Evolutionary conservation across 352 stramenopile genomes (phyloP), one percentile per base, ranked within the genome.

Genomic region (Plasmopara halstedii): DNA sequence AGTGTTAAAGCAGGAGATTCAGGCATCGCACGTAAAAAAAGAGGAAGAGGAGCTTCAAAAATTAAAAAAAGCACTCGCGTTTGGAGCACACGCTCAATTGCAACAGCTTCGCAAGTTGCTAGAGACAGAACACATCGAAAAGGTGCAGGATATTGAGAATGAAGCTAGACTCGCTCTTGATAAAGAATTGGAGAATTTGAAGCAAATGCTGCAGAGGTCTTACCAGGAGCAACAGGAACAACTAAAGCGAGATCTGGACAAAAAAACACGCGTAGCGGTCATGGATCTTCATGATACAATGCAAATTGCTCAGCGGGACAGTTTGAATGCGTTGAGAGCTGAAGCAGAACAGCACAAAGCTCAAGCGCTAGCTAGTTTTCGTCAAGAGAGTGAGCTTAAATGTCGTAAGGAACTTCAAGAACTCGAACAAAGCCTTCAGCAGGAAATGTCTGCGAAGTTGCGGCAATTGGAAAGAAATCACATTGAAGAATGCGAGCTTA

Each of bases 81-180:
- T 83, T 46, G 75, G 75, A 11, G 64, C 72, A 3, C 74, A 86
- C 46, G 70, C 71, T 2, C 74, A 86, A 18, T 15, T 83, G 10
- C 71, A 86, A 46, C 72, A 83, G 27, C 53, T 86, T 10, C 63
- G 64, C 6, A 67, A 62, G 18, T 42, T 60, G 32, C 34, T 85
- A 31, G 62, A 79, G 22, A 50, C 48, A 3, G 46, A 70, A 9
- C 58, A 82, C 6, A 68, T 82, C 10, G 54, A 67, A 7, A 61
- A 56, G 20, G 17, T 73, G 6, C 8, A 36, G 0, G 56, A 73
- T 3, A 61, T 56, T 13, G 61, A 56, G 38, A 42, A 34, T 8
- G 46, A 65, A 38, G 65, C 66, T 1, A 50, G 53, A 2, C 33
- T 62, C 1, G 45, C 40, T 2, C 49, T 82, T 2, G 70, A 76